Base-by-base conservation (phyloP, 75 land plant genomes). In the Selaginella moellendorffii region DNA sequence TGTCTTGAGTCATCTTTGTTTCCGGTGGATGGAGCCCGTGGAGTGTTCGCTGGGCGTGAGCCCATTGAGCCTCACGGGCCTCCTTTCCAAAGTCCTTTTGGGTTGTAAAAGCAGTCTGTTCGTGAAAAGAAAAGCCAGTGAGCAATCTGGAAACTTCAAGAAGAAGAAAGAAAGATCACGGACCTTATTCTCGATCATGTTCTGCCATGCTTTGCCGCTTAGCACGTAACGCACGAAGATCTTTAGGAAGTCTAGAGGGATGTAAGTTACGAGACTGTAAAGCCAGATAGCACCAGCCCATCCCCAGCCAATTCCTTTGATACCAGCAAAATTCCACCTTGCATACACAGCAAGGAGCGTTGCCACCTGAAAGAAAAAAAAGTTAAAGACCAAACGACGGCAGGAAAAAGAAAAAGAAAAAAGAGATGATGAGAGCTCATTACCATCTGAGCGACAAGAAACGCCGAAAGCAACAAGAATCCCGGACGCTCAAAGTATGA, bases 211-310 rank as follows among this genome's bases (percentile, higher is more conserved):
- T 63, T 72, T 82, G 24, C 87, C 87, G 42, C 71, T 85, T 27
- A 82, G 65, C 0, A 69, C 59, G 54, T 82, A 85, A 19, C 87
- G 70, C n/a, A 79, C 76, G 22, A 68, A 29, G 61, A 82, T 76
- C 63, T 81, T 85, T 68, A 85, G 60, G 26, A 79, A 19, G 54
- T 85, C 87, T 2, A 85, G 66, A 21, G 87, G 87, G 20, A 85
- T 0, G 60, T 72, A 85, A 24, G 69, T 66, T 26, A 85, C 22
- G 20, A 85, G 30, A 52, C 76, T 77, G 68, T 64, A 85, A 5
- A 77, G 63, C 87, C 87, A 82, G 29, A 85, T 77, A 0, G 82
- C 74, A 23, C 82, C 87, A 8, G 87, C 87, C 87, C 87, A 85
- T 46, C 85, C 85, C 82, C 87, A 85, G 17, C 87, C 82, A 52